Base-by-base conservation (phyloP, 352 stramenopile species). In the Halophytophthora batemanensis region DNA sequence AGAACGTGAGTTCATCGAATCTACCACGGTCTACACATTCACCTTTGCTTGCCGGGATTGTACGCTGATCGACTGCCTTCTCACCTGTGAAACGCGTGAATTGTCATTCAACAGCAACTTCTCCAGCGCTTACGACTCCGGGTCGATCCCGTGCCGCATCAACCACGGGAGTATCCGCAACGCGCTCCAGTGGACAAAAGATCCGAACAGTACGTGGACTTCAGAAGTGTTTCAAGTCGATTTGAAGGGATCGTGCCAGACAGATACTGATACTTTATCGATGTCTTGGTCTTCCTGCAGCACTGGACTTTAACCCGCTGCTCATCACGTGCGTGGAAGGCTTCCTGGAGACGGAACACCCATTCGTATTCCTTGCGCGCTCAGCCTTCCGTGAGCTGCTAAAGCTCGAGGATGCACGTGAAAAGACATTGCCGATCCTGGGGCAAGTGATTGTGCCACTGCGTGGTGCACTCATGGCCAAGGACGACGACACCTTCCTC, bases 161-260 rank as follows among this genome's bases (percentile, higher is more conserved):
- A 88, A 91, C 54, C 80, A 91, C 47, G 80, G 80, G 12, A 66
- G 77, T 44, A 91, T 91, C 58, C 79, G 82, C 50, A 83, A 89
- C 43, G 48, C 67, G 0, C 22, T 91, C n/a, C 76, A 89, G 19
- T 91, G 80, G 80, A 91, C 69, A 15, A 85, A 79, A 42, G 63
- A 66, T 3, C 77, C 74, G 1, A 67, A 86, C n/a, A 69, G 73
- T 81, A 45, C 25, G 69, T 64, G 54, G 10, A 31, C 4, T 31
- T 37, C 12, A 36, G 17, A 45, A 38, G 15, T 43, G 18, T 25
- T 15, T 46, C 11, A 2, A 33, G 5, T 47, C 45, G 8, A 36
- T 22, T 51, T 12, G 12, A n/a, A 31, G 25, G 25, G 25, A 31
- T 31, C 8, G n/a, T 31, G 8, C 8, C 25, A 31, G 4, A 31